Evolutionary conservation across 768 basidiomycete genomes (phyloP).

Genomic region (Mrakia gelida): DNA sequence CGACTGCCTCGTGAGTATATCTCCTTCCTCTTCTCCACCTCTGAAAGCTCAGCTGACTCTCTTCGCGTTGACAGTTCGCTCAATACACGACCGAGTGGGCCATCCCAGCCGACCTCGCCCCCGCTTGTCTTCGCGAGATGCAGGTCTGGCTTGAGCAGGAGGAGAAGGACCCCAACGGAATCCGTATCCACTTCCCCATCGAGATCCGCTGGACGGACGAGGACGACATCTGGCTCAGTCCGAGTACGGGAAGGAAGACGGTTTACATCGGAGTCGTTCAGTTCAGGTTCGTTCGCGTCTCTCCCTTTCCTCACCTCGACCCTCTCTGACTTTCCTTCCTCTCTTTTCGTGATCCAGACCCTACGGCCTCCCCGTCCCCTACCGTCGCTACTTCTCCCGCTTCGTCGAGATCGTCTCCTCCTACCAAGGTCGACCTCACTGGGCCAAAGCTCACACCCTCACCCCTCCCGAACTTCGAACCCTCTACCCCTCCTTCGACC

Average conservation of each 20-base stretch:
- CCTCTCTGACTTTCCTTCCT: background rate
- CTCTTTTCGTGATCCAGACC: constrained; percentile 54
- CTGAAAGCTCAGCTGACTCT: background rate
- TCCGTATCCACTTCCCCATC: constrained; percentile 85
- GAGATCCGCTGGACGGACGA: constrained; percentile 82
- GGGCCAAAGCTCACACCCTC: constrained; percentile 86
- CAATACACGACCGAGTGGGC: constrained; percentile 97
- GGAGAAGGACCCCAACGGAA: constrained; percentile 61
- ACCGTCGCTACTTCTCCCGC: constrained; percentile 66
- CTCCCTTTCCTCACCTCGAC: background rate
- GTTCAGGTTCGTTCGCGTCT: constrained; percentile 65
- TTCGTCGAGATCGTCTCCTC: constrained; percentile 68
- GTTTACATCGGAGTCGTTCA: constrained; percentile 98
- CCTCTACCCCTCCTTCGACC: constrained; percentile 76
- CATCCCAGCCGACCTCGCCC: constrained; percentile 66
- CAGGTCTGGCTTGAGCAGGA: constrained; percentile 67
- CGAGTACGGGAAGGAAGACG: constrained; percentile 69
- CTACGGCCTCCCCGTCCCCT: constrained; percentile 76
- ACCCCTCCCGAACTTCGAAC: constrained; percentile 58
- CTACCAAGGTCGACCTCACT: constrained; percentile 82
- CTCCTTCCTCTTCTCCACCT: background rate
- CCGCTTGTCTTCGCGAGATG: constrained; percentile 65
- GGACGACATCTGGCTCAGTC: constrained; percentile 94
- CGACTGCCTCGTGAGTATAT: constrained; percentile 72
- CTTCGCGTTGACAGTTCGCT: constrained; percentile 56